Evolutionary conservation across 1,139 yeast species (phyloP), one percentile per base, ranked within the genome.

Genomic region (Candida glucosophila): DNA sequence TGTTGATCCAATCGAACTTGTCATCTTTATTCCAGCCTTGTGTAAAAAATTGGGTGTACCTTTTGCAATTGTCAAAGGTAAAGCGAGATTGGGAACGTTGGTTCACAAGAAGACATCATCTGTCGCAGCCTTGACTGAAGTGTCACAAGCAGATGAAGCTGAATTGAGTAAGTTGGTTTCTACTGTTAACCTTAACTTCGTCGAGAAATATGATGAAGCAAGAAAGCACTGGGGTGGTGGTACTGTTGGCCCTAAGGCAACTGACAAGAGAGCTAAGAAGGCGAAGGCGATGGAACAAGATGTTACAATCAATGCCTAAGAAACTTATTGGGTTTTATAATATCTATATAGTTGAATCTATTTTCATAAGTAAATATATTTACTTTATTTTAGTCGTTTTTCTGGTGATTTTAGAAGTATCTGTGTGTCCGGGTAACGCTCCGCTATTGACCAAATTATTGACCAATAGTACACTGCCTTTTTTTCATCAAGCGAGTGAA

Each of bases 161-260:
- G 82, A 80, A 52, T 73, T 83, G 49, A 81, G 94, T 47, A 78
- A 81, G 63, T 72, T 83, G 52, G 71, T 83, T 46, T 76, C 93
- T 37, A 77, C 95, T 55, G 72, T 83, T 62, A 76, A 80, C 67
- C 77, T 90, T 47, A 81, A 80, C 86, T 83, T 76, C 65, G 59
- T 63, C 47, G 88, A 79, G 55, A 79, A 81, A 67, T 80, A 76
- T 77, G 94, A 83, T 52, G 94, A 83, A 47, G 54, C 71, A 57
- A 83, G 86, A 73, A 81, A 81, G 68, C 88, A 80, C 77, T 83
- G 95, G 95, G 95, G 95, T 74, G 95, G 95, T 72, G 95, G 95
- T 73, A 53, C 79, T 61, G 68, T 83, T 73, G 94, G 95, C 60
- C 66, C 77, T 49, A 83, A 83, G 74, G 80, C 94, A 49, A 72